Percentiles rank a stretch among this genome's conserved stretches.
phyloP scores from a whole-genome alignment of 2,329 filamentous ascomycete genomes.

The Penicillium sp. region DNA sequence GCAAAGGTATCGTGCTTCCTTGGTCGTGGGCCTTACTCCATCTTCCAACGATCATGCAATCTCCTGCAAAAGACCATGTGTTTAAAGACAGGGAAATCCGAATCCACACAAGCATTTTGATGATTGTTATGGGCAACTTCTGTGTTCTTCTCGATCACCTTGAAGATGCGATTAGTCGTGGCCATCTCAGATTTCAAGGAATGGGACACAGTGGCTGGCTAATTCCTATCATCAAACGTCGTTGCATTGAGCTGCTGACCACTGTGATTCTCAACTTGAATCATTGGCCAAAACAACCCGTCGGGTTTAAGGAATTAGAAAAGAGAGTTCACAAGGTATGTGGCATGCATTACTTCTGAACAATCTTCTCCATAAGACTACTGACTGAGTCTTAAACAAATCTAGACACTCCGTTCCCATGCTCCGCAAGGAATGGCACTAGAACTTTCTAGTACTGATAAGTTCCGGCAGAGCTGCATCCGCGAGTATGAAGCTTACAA shows the following conservation, averaged over 20 bases:
- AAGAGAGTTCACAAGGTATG: constrained; percentile 5
- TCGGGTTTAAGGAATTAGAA: constrained; percentile 4
- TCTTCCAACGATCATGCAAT: constrained; percentile 8
- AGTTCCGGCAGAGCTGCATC: constrained; percentile 6
- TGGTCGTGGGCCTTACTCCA: constrained; percentile 16
- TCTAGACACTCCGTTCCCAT: not conserved
- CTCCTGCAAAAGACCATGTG: not conserved
- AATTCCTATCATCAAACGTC: constrained; percentile 5
- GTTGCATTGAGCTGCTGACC: constrained; percentile 12
- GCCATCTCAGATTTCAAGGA: constrained; percentile 1
- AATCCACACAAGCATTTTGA: not conserved
- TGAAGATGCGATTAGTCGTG: not conserved
- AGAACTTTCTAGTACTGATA: not conserved
- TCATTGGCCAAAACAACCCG: constrained; percentile 5
- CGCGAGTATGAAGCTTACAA: constrained; percentile 11
- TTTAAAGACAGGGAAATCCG: not conserved
- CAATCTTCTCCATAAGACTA: no score
- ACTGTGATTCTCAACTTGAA: constrained; percentile 13
- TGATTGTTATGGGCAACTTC: not conserved
- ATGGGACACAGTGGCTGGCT: not conserved
- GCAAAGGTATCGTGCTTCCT: constrained; percentile 10
- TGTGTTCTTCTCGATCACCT: constrained; percentile 9
- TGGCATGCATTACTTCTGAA: not conserved
- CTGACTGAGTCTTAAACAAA: not conserved
- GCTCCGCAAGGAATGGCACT: not conserved